Percentiles rank a stretch among this genome's conserved stretches.
phyloP scores from a whole-genome alignment of 495 filamentous ascomycete genomes.

The Penicillium manginii region DNA sequence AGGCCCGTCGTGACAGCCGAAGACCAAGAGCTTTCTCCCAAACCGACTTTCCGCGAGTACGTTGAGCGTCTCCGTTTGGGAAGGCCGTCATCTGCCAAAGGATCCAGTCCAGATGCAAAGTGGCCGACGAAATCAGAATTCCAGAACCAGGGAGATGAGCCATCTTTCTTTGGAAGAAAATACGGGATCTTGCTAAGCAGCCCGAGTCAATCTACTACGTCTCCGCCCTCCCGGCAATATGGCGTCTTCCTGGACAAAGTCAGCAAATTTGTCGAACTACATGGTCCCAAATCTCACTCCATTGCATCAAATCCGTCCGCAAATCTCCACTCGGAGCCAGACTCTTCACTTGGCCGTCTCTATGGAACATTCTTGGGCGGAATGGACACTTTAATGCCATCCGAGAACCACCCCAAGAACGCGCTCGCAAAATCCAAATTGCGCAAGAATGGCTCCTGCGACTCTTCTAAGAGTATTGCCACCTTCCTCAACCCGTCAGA shows the following conservation, averaged over 20 bases:
- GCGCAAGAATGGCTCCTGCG: not conserved
- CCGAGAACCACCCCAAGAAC: not conserved
- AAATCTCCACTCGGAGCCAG: not conserved
- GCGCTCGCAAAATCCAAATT: not conserved
- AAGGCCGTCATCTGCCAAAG: not conserved
- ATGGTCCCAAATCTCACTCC: not conserved
- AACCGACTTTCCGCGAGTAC: constrained; percentile 9
- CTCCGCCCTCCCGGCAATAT: constrained; percentile 4
- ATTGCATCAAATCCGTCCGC: not conserved
- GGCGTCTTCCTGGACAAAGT: constrained; percentile 6
- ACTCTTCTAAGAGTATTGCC: not conserved
- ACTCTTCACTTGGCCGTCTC: not conserved
- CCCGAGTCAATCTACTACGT: not conserved
- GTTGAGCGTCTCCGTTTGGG: constrained; percentile 5
- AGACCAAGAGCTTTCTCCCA: not conserved
- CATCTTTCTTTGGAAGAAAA: not conserved
- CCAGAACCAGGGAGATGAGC: not conserved
- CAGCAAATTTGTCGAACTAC: constrained; percentile 1
- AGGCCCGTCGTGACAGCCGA: not conserved
- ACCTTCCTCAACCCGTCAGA: constrained; percentile 12
- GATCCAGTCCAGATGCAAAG: not conserved
- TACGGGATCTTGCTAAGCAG: not conserved
- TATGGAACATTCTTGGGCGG: constrained; percentile 11
- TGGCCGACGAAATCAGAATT: not conserved
- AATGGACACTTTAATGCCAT: constrained; percentile 1